Conservation (phyloP, 352 stramenopile genomes). For the Pythium aristosporum region DNA sequence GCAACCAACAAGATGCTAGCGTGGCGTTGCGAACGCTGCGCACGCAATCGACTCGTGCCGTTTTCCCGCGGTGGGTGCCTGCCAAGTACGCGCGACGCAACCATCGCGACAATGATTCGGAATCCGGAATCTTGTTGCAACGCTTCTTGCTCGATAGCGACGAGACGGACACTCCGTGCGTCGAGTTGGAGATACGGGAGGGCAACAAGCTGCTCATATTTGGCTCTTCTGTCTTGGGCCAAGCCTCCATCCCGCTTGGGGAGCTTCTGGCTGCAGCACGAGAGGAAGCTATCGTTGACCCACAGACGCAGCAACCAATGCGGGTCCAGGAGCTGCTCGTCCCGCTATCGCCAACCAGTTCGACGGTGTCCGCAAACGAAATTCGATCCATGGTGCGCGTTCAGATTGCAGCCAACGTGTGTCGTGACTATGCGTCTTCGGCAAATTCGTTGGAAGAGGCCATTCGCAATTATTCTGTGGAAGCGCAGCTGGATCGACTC, state of each 20-base stretch:
- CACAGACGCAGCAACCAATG: background rate
- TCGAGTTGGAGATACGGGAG: constrained; percentile 65
- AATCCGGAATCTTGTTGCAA: constrained; percentile 16
- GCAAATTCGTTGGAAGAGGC: constrained; percentile 9
- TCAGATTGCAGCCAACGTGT: constrained; percentile 11
- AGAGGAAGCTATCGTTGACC: background rate
- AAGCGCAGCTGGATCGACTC: constrained; percentile 54
- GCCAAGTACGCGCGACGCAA: constrained; percentile 35
- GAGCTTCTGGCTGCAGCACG: constrained; percentile 47
- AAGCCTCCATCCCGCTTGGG: constrained; percentile 43
- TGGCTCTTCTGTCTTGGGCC: constrained; percentile 62
- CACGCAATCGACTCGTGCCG: constrained; percentile 32
- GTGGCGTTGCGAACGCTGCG: constrained; percentile 12
- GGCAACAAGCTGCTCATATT: constrained; percentile 63
- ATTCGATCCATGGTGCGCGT: constrained; percentile 22
- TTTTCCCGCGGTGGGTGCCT: constrained; percentile 70
- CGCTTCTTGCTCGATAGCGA: constrained; percentile 12
- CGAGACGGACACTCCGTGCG: constrained; percentile 4
- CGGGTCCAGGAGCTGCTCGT: constrained; percentile 24
- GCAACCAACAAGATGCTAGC: background rate
- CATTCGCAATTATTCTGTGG: constrained; percentile 22
- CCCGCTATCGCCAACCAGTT: background rate
- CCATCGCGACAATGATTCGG: constrained; percentile 3
- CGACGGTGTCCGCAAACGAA: background rate
- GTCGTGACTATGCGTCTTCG: constrained; percentile 6